Evolutionary conservation across 2,329 filamentous ascomycete species (phyloP).

Genomic region (Ascochyta pisi): DNA sequence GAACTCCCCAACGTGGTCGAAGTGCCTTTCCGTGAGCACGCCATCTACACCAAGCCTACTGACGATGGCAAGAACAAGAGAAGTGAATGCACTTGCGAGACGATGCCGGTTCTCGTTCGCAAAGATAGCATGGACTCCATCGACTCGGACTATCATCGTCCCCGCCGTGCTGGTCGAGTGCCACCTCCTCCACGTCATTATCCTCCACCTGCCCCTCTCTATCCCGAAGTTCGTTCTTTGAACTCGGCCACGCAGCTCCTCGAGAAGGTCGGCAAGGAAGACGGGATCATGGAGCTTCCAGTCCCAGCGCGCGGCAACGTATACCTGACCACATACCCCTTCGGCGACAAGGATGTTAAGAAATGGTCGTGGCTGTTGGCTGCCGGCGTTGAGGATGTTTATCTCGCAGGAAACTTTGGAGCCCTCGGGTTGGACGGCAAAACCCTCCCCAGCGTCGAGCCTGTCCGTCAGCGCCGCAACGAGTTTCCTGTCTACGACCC

Average conservation of each 20-base stretch:
- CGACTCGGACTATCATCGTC: constrained; percentile 13
- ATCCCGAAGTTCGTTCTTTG: constrained; percentile 4
- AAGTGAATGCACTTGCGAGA: constrained; percentile 10
- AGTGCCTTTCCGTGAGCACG: neutral
- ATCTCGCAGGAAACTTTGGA: constrained; percentile 11
- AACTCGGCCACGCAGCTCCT: constrained; percentile 26
- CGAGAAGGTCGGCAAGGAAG: constrained; percentile 21
- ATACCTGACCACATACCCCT: constrained; percentile 35
- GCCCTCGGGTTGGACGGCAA: constrained; percentile 6
- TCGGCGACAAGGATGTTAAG: constrained; percentile 33
- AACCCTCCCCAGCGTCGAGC: constrained; percentile 3
- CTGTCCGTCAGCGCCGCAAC: constrained; percentile 10
- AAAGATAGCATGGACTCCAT: constrained; percentile 19
- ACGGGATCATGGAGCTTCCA: constrained; percentile 29
- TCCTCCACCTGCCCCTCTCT: neutral
- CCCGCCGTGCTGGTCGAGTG: constrained; percentile 15
- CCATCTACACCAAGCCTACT: neutral
- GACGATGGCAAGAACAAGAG: constrained; percentile 2
- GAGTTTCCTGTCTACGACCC: constrained; percentile 17
- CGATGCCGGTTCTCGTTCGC: constrained; percentile 11
- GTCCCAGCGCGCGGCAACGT: constrained; percentile 22
- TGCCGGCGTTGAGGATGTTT: constrained; percentile 25
- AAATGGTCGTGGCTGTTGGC: constrained; percentile 33
- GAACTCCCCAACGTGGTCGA: constrained; percentile 12
- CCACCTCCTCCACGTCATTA: constrained; percentile 5